These are phyloP conservation scores for Gossypium davidsonii DNA, from an alignment of 441 rosid genomes.

Conservation along the genomic window DNA sequence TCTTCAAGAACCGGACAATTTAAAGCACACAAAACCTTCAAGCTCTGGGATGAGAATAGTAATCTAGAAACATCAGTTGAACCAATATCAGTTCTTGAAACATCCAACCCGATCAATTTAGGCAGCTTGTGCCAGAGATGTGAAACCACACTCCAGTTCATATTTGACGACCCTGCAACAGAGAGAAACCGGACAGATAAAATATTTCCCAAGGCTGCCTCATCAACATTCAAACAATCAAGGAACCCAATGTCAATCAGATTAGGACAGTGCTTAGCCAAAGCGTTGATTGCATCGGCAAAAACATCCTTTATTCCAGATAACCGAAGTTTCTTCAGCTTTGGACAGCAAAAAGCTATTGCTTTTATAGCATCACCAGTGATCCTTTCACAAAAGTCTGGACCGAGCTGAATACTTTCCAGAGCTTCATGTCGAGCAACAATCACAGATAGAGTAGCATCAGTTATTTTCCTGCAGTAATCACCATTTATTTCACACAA, in stretches of 20 bases:
- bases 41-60: constrained; percentile 57
- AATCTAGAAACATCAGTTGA: constrained; percentile 61
- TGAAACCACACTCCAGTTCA: constrained; percentile 76
- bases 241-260: constrained; percentile 72
- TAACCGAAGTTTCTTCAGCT: constrained; percentile 68
- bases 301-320: constrained; percentile 80
- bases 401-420: constrained; percentile 93
- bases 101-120: constrained; percentile 68
- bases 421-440: constrained; percentile 80
- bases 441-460: constrained; percentile 79
- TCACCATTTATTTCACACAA: constrained; percentile 76
- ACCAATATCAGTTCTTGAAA: constrained; percentile 81
- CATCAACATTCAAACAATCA: constrained; percentile 80
- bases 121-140: constrained; percentile 76
- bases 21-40: constrained; percentile 83
- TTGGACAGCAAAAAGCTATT: constrained; percentile 75
- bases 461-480: constrained; percentile 81
- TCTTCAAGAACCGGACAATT: constrained; percentile 71
- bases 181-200: constrained; percentile 61
- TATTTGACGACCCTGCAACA: constrained; percentile 84
- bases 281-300: constrained; percentile 73
- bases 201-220: constrained; percentile 66
- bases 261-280: constrained; percentile 65
- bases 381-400: constrained; percentile 88
- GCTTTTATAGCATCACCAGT: constrained; percentile 85